Evolutionary conservation across 495 filamentous ascomycete genomes (phyloP).

Genomic region (Xylaria castorea): DNA sequence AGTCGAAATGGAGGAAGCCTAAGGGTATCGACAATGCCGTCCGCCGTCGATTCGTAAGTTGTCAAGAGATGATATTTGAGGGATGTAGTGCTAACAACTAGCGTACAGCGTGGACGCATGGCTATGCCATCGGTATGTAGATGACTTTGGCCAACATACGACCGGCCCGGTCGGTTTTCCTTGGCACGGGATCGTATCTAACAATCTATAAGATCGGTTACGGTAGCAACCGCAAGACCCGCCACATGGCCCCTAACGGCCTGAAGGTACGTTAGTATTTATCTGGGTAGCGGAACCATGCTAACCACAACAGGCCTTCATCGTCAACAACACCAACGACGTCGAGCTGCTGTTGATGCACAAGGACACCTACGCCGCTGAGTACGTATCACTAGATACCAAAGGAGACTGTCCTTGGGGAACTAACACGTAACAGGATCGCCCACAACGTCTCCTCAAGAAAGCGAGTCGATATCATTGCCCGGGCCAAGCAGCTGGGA

Average conservation of each 20-base stretch:
- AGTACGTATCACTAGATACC: constrained; percentile 66
- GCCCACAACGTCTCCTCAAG: constrained; percentile 94
- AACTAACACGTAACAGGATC: constrained; percentile 68
- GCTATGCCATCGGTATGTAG: constrained; percentile 96
- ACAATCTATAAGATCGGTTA: constrained; percentile 75
- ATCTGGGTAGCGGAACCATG: not conserved
- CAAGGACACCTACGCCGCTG: constrained; percentile 97
- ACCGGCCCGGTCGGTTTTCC: not conserved
- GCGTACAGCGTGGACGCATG: constrained; percentile 72
- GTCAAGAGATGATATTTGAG: not conserved
- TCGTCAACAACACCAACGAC: constrained; percentile 93
- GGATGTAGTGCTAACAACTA: constrained; percentile 3
- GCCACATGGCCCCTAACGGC: constrained; percentile 97
- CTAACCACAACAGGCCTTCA: constrained; percentile 67
- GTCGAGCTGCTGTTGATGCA: constrained; percentile 99
- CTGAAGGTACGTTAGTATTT: constrained; percentile 69
- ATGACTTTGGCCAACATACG: not conserved
- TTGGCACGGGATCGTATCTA: not conserved
- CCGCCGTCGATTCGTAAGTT: constrained; percentile 40
- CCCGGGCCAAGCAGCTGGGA: constrained; percentile 93
- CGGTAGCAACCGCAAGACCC: constrained; percentile 97
- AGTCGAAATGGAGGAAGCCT: constrained; percentile 90
- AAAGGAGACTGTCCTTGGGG: constrained; percentile 1
- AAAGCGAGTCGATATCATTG: constrained; percentile 97
- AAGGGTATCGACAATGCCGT: constrained; percentile 95